Evolutionary conservation across 2,329 filamentous ascomycete species (phyloP).

Genomic region (Ophiostoma novo-ulmi): DNA sequence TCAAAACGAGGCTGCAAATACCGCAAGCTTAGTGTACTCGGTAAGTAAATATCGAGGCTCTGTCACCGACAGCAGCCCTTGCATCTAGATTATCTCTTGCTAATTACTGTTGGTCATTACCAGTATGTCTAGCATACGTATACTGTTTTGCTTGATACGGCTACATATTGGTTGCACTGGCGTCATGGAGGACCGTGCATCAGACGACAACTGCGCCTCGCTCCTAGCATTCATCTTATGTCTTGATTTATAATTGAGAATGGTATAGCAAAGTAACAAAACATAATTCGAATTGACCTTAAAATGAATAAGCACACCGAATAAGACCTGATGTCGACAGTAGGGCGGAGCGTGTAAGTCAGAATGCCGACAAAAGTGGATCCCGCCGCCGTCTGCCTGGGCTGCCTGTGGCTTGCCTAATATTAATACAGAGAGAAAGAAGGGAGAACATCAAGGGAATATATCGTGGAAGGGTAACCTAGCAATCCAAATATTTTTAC

Average conservation of each 20-base stretch:
- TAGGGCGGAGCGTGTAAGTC: not conserved
- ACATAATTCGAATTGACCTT: too few relatives aligned
- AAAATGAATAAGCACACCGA: too few relatives aligned
- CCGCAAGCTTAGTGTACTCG: not conserved
- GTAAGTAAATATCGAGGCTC: not conserved
- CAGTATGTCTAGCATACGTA: too few relatives aligned
- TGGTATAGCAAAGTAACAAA: too few relatives aligned
- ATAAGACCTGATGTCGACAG: not conserved
- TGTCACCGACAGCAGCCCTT: not conserved
- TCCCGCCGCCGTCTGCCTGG: not conserved
- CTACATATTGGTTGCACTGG: not conserved
- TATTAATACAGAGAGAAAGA: not conserved
- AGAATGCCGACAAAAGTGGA: not conserved
- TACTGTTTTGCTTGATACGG: not conserved
- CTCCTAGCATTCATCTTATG: not conserved
- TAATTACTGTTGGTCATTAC: not conserved
- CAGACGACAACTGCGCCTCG: not conserved
- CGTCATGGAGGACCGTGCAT: not conserved
- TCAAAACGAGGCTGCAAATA: constrained; percentile 5
- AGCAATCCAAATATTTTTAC: too few relatives aligned
- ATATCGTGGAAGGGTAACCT: too few relatives aligned
- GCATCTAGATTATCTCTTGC: not conserved
- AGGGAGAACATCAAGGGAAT: not conserved
- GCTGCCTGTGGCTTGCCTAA: constrained; percentile 8
- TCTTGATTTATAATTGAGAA: not conserved